Evolutionary conservation across 176 grass and related monocot species (phyloP).

Genomic region (Triticum timopheevii): DNA sequence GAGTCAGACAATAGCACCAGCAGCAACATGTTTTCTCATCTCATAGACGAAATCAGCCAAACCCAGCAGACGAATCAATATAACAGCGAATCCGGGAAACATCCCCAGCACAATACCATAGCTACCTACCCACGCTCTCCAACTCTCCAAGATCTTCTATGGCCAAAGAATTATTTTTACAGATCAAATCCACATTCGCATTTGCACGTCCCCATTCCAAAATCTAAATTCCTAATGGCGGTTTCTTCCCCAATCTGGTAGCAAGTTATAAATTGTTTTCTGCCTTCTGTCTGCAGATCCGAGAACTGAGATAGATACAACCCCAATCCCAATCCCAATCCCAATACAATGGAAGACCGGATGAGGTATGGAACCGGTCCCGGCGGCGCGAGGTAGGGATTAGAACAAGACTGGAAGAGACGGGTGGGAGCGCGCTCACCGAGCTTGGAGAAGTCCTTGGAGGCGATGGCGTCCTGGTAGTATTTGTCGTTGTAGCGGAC

Average conservation of each 20-base stretch:
- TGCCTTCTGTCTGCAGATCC: constrained; percentile 25
- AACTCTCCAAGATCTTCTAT: constrained; percentile 9
- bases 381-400: not conserved
- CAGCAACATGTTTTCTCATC: not conserved
- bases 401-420: not conserved
- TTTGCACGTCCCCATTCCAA: not conserved
- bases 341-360: not conserved
- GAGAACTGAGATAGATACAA: not conserved
- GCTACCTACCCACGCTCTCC: not conserved
- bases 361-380: not conserved
- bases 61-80: constrained; percentile 5
- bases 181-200: not conserved
- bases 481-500: constrained; percentile 99
- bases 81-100: constrained; percentile 1
- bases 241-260: not conserved
- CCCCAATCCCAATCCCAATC: not conserved
- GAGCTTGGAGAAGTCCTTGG: constrained; percentile 95
- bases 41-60: constrained; percentile 1
- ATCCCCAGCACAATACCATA: not conserved
- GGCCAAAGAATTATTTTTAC: not conserved
- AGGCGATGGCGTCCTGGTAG: constrained; percentile 83
- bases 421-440: constrained; percentile 33
- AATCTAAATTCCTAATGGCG: constrained; percentile 10
- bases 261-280: not conserved
- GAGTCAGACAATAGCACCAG: not conserved